These are phyloP conservation scores for Cladosporium halotolerans DNA, from an alignment of 2,329 filamentous ascomycete species.

Conservation along the genomic window DNA sequence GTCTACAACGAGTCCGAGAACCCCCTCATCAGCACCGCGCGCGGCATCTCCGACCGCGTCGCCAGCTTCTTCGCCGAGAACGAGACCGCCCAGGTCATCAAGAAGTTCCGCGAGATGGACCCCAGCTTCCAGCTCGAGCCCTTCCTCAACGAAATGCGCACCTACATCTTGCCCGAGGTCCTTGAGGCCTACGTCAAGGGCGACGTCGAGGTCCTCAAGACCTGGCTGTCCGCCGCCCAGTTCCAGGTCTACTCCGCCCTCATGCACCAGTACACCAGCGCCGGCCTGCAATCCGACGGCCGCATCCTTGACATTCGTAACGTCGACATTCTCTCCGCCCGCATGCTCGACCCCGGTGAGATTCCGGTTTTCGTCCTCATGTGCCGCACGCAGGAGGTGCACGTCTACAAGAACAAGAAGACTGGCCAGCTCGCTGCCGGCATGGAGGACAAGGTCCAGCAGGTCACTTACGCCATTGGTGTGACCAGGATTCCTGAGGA, in stretches of 20 bases:
- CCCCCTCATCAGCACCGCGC: conserved; percentile 83
- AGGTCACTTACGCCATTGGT: conserved; percentile 96
- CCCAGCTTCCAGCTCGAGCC: conserved; percentile 90
- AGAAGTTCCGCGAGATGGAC: conserved; percentile 95
- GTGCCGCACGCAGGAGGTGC: conserved; percentile 93
- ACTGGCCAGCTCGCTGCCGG: conserved; percentile 82
- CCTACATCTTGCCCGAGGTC: conserved; percentile 96
- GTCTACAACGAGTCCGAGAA: conserved; percentile 97
- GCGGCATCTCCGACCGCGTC: conserved; percentile 87
- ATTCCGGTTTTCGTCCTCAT: conserved; percentile 96
- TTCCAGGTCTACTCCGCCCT: conserved; percentile 96
- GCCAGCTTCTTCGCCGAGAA: conserved; percentile 98
- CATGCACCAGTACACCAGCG: conserved; percentile 90
- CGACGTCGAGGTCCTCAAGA: conserved; percentile 79
- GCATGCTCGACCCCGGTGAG: conserved; percentile 77
- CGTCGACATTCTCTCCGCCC: conserved; percentile 78
- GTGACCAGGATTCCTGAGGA: conserved; percentile 91
- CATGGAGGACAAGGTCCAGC: conserved; percentile 98
- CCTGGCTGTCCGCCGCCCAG: conserved; percentile 94
- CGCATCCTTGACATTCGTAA: conserved; percentile 91
- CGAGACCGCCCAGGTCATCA: conserved; percentile 94
- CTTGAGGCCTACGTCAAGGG: conserved; percentile 97
- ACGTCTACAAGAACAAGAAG: conserved; percentile 92
- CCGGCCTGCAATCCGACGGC: conserved; percentile 89
- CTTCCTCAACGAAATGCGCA: conserved; percentile 89